Conservation (phyloP, 176 grass and related monocot species). For the Oryza glaberrima region DNA sequence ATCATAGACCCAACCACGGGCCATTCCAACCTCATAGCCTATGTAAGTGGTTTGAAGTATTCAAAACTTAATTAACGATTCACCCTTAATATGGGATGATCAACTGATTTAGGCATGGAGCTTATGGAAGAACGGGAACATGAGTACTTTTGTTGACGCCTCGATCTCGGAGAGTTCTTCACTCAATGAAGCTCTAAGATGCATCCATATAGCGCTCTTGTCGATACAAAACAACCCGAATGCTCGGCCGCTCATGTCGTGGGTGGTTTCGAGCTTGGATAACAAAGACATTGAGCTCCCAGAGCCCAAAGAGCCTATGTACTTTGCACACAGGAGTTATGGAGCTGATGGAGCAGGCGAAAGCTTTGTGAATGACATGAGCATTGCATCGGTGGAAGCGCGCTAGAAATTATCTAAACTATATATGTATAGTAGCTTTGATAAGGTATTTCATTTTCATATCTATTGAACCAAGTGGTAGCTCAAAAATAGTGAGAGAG, state of each 20-base stretch:
- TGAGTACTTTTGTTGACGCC: constrained; percentile 22
- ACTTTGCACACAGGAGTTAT: background rate
- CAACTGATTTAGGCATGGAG: constrained; percentile 45
- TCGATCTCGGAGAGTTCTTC: constrained; percentile 16
- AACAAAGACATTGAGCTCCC: constrained; percentile 34
- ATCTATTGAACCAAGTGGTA: background rate
- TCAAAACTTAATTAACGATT: background rate
- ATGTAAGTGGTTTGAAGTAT: constrained; percentile 31
- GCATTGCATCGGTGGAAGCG: constrained; percentile 14
- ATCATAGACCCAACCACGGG: background rate
- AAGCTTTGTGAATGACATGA: constrained; percentile 1
- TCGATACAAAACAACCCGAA: constrained; percentile 48
- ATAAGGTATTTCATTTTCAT: background rate
- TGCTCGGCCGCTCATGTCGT: constrained; percentile 42
- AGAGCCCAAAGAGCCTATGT: constrained; percentile 25
- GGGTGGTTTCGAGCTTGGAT: constrained; percentile 39
- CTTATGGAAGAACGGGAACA: constrained; percentile 46
- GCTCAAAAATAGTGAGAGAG: background rate
- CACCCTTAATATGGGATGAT: background rate
- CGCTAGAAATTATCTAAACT: constrained; percentile 25
- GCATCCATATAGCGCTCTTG: constrained; percentile 40
- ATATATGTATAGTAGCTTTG: background rate
- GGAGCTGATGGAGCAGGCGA: background rate
- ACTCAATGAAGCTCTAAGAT: constrained; percentile 24
- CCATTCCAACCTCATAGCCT: constrained; percentile 36